Percentiles rank a stretch among this genome's conserved stretches.
Evolutionary conservation across 352 stramenopile species (phyloP).

Genomic region (Pythium vanterpoolii): DNA sequence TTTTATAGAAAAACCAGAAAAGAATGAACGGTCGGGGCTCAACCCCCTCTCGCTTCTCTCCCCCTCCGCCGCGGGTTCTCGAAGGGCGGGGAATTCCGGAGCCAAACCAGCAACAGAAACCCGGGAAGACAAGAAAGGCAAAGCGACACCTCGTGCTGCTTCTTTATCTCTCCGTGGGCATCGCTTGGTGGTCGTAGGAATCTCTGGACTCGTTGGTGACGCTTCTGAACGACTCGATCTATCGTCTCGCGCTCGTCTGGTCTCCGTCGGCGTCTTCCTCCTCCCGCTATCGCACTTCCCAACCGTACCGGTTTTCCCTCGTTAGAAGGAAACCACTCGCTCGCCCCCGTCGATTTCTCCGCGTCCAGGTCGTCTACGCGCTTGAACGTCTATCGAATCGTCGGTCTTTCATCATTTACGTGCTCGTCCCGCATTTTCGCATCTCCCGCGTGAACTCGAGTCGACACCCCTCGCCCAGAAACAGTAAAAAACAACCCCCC

Average conservation of each 20-base stretch:
- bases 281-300: constrained; percentile 2
- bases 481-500: constrained; percentile 19
- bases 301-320: constrained; percentile 11
- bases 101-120: constrained; percentile 29
- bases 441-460: constrained; percentile 4
- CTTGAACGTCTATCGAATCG: constrained; percentile 3
- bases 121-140: constrained; percentile 21
- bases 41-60: constrained; percentile 7
- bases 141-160: constrained; percentile 6
- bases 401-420: constrained; percentile 18
- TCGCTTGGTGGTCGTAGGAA: constrained; percentile 19
- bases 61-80: constrained; percentile 5
- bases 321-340: constrained; percentile 9
- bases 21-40: constrained; percentile 16
- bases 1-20: constrained; percentile 39
- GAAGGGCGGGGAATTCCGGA: constrained; percentile 19
- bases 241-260: constrained; percentile 11
- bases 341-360: constrained; percentile 9
- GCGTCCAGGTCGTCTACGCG: not conserved
- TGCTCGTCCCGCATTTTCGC: constrained; percentile 7
- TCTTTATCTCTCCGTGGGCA: constrained; percentile 19
- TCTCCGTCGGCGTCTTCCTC: constrained; percentile 10
- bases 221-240: constrained; percentile 12
- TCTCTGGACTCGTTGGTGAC: constrained; percentile 4
- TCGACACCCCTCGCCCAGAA: constrained; percentile 1